Conservation (phyloP, 2,329 filamentous ascomycete species). For the Diaporthe longicolla region DNA sequence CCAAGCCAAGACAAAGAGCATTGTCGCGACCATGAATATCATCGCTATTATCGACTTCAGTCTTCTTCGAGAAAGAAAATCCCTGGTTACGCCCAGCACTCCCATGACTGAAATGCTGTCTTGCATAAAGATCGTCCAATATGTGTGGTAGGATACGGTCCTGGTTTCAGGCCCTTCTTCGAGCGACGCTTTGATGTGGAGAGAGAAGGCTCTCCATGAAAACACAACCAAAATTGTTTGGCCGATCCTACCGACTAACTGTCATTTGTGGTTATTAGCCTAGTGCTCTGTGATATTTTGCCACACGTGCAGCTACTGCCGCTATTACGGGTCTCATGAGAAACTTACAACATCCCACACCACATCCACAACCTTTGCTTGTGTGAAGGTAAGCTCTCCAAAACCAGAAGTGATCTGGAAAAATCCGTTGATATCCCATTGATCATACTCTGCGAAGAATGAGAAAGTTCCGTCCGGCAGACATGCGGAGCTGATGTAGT, state of each 20-base stretch:
- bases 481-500: conserved; percentile 8
- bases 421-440: conserved; percentile 2
- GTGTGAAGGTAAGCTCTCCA: not conserved
- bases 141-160: conserved; percentile 2
- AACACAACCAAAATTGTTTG: conserved; percentile 6
- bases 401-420: conserved; percentile 10
- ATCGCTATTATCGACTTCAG: not conserved
- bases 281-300: not conserved
- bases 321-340: not conserved
- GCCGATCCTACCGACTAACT: not conserved
- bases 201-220: conserved; percentile 14
- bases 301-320: no score
- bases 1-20: conserved; percentile 10
- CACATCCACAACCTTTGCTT: conserved; percentile 18
- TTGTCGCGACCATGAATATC: conserved; percentile 7
- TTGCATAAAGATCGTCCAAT: conserved; percentile 14
- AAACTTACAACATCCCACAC: conserved; percentile 24
- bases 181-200: conserved; percentile 8
- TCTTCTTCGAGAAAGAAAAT: not conserved
- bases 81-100: not conserved
- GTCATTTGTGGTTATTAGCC: not conserved
- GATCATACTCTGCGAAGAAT: not conserved
- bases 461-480: conserved; percentile 6
- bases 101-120: not conserved
- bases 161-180: conserved; percentile 11